Percentiles rank a stretch among this genome's conserved stretches.
phyloP scores from a whole-genome alignment of 495 filamentous ascomycete species.

The Xylaria scruposa region DNA sequence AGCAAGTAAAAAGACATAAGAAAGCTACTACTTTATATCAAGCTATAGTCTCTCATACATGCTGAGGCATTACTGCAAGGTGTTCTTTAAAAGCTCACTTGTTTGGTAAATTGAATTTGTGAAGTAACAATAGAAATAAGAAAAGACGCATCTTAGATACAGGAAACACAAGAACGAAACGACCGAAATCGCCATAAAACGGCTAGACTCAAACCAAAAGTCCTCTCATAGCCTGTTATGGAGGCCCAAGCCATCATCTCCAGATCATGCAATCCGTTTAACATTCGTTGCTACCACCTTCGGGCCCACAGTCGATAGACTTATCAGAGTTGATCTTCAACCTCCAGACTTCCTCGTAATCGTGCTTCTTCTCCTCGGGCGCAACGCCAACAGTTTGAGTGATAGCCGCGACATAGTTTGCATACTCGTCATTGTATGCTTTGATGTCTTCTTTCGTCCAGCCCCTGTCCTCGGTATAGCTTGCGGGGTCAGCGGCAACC shows the following conservation, averaged over 20 bases:
- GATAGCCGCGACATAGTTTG: neutral
- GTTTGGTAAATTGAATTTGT: neutral
- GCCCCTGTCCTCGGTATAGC: neutral
- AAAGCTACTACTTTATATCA: neutral
- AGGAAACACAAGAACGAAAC: neutral
- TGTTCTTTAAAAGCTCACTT: neutral
- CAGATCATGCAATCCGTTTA: neutral
- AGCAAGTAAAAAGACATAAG: neutral
- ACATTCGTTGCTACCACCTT: neutral
- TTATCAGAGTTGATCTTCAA: constrained; percentile 10
- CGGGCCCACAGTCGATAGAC: neutral
- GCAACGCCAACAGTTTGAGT: neutral
- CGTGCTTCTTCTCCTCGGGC: constrained; percentile 10
- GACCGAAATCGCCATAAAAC: neutral
- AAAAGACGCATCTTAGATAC: neutral
- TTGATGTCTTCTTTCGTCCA: constrained; percentile 2
- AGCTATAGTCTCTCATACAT: neutral
- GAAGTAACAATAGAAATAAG: neutral
- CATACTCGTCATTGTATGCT: neutral
- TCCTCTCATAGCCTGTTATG: neutral
- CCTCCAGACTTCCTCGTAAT: neutral
- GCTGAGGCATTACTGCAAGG: neutral
- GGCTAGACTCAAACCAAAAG: neutral
- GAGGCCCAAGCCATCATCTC: neutral
- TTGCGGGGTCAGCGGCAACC: constrained; percentile 14